Evolutionary conservation across 805 yeast species (phyloP).

Genomic region (Naumovozyma dairenensis): DNA sequence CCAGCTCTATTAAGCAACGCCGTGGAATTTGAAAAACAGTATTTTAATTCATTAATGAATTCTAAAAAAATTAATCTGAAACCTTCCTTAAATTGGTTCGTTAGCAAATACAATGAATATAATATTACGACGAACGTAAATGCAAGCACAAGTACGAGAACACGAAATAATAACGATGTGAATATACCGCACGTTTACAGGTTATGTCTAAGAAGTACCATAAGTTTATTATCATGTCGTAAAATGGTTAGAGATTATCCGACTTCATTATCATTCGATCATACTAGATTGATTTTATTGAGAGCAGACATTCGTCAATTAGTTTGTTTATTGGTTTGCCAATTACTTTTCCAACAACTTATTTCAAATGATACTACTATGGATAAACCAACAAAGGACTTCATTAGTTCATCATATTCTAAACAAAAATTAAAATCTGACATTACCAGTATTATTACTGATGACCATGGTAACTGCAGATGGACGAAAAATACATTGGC

Average conservation of each 20-base stretch:
- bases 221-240: conserved; percentile 63
- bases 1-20: conserved; percentile 82
- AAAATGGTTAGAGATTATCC: conserved; percentile 79
- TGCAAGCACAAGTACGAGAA: conserved; percentile 1
- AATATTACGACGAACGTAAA: conserved; percentile 4
- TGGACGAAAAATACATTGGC: conserved; percentile 79
- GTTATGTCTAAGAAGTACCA: conserved; percentile 41
- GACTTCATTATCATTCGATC: conserved; percentile 73
- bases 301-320: conserved; percentile 81
- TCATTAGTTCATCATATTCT: conserved; percentile 30
- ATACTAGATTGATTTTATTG: conserved; percentile 62
- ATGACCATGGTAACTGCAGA: conserved; percentile 77
- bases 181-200: conserved; percentile 28
- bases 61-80: conserved; percentile 49
- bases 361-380: conserved; percentile 30
- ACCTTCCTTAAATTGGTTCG: conserved; percentile 61
- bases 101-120: conserved; percentile 22
- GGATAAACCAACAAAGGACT: conserved; percentile 27
- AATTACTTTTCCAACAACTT: conserved; percentile 63
- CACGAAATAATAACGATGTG: conserved; percentile 4
- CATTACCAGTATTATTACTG: conserved; percentile 68
- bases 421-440: conserved; percentile 51
- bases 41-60: conserved; percentile 40
- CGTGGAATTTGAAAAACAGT: conserved; percentile 79
- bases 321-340: conserved; percentile 68